Evolutionary conservation across 78 protist genomes (phyloP).

Genomic region (Dictyostelium purpureum): DNA sequence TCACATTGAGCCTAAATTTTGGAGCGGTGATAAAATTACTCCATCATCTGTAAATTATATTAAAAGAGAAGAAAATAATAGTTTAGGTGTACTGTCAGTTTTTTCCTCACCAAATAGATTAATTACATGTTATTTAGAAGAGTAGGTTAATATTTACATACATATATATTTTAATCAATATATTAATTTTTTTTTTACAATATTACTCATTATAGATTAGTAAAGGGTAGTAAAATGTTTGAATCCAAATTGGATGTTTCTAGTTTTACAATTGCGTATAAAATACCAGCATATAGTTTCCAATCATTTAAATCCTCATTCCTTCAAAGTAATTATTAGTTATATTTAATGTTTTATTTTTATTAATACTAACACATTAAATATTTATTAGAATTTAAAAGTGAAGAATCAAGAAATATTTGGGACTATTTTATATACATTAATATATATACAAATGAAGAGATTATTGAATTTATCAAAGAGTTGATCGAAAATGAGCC

Average conservation of each 20-base stretch:
- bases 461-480: neutral
- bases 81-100: neutral
- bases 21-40: neutral
- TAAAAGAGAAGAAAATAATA: neutral
- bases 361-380: neutral
- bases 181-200: too few species aligned
- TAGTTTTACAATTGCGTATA: neutral
- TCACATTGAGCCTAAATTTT: neutral
- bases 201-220: slow-evolving; percentile 9
- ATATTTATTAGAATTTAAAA: neutral
- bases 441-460: neutral
- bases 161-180: too few species aligned
- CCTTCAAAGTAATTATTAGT: neutral
- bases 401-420: neutral
- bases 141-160: neutral
- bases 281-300: neutral
- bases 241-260: neutral
- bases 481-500: neutral
- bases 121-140: slow-evolving; percentile 4
- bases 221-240: neutral
- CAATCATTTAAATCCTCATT: neutral
- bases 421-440: slow-evolving; percentile 7
- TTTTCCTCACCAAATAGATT: neutral
- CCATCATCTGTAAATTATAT: neutral
- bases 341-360: neutral